These are phyloP conservation scores for Solanum piurae DNA, from an alignment of 257 asterid genomes.

Conservation along the genomic window DNA sequence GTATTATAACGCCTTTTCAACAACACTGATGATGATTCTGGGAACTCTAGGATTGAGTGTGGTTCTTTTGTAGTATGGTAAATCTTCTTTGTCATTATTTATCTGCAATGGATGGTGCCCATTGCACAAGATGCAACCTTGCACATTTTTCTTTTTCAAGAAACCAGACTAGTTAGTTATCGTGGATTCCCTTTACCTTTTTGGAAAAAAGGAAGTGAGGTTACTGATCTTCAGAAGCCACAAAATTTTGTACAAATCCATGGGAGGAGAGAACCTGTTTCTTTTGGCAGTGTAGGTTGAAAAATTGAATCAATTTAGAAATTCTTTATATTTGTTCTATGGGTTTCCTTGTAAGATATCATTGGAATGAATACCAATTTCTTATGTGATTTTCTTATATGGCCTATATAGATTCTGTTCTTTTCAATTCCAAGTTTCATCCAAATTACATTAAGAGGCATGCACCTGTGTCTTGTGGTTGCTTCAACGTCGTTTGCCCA, in stretches of 20 bases:
- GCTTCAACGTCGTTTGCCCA: neutral
- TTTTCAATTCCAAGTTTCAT: neutral
- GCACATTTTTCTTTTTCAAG: neutral
- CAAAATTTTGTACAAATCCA: slow-evolving; percentile 1
- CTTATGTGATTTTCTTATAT: neutral
- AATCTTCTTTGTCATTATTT: neutral
- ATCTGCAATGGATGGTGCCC: neutral
- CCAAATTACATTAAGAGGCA: neutral
- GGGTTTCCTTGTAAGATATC: neutral
- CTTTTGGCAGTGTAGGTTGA: neutral
- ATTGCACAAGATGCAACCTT: neutral
- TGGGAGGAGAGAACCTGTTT: neutral
- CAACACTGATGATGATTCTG: slow-evolving; percentile 5
- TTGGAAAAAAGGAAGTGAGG: neutral
- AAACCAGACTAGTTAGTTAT: neutral
- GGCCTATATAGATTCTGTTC: neutral
- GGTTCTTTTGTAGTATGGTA: slow-evolving; percentile 22
- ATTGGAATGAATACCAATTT: neutral
- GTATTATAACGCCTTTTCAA: neutral
- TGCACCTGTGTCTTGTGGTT: neutral
- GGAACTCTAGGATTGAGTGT: slow-evolving; percentile 21
- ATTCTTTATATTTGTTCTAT: neutral
- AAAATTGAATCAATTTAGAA: neutral
- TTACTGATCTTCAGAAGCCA: neutral
- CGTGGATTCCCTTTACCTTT: neutral